These are phyloP conservation scores for Populus euphratica DNA, from an alignment of 345 rosid genomes.

Conservation along the genomic window DNA sequence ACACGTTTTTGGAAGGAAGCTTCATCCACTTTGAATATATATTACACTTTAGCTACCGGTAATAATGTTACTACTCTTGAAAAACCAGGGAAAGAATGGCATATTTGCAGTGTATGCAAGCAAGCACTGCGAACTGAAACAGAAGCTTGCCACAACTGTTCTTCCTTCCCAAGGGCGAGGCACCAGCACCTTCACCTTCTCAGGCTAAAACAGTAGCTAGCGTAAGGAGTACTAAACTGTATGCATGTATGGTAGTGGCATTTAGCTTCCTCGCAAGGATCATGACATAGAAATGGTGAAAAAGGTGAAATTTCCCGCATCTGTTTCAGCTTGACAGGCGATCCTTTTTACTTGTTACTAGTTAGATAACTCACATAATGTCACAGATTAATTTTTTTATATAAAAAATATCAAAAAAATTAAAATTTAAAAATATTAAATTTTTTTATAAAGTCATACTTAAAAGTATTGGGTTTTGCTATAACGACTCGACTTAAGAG, in stretches of 20 bases:
- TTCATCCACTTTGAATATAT: too few species aligned
- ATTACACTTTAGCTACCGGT: neutral
- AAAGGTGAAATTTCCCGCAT: neutral
- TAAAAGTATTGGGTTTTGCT: too few species aligned
- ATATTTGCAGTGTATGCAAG: slow-evolving; percentile 3
- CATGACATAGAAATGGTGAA: neutral
- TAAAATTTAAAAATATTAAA: too few species aligned
- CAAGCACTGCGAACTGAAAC: slow-evolving; percentile 12
- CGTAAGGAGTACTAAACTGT: neutral
- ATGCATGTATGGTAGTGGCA: neutral
- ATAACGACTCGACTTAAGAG: too few species aligned
- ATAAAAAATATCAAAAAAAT: too few species aligned
- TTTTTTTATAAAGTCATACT: too few species aligned
- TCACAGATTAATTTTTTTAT: too few species aligned
- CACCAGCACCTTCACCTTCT: neutral
- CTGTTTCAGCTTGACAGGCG: neutral
- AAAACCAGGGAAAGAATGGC: slow-evolving; percentile 14
- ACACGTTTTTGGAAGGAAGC: too few species aligned
- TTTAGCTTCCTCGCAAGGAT: neutral
- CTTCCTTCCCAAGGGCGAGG: neutral
- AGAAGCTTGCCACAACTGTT: slow-evolving; percentile 14
- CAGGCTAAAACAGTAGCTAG: neutral
- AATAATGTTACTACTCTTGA: slow-evolving; percentile 8
- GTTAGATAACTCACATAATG: too few species aligned
- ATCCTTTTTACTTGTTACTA: neutral